Base-by-base conservation (phyloP, 2,329 filamentous ascomycete species). In the Aureobasidium namibiae region DNA sequence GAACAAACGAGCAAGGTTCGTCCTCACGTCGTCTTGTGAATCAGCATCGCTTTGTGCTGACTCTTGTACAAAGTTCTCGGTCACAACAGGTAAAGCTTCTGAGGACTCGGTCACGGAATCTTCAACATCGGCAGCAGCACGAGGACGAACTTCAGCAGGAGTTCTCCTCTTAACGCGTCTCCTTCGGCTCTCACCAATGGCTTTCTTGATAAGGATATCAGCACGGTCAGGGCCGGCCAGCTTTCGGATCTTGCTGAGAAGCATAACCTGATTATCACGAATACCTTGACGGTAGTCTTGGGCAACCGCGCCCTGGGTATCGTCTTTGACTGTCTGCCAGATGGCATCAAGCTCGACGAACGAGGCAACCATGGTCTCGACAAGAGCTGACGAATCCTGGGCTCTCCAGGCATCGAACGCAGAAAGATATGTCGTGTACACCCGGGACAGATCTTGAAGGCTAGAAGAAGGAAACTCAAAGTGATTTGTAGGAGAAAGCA, bases 351-450 rank as follows among this genome's bases (percentile, higher is more conserved):
- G 80, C 68, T 91, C 89, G 18, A 92, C 88, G 70, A 92, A 92
- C 64, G 90, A 88, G 67, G 89, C 81, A n/a, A 92, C 80, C 89
- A 94, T 92, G 59, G 90, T 86, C 66, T 92, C 87, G 56, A 92
- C 84, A 4, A 94, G 76, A 0, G 88, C 85, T 57, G 85, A 85
- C 0, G 88, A 89, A 69, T 92, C 89, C 56, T 88, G 82, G 1
- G 89, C 86, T 72, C 92, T 90, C 89, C 89, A 94, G 3, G 88
- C 85, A 61, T 89, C 88, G 67, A 94, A 92, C 1, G 88, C 88
- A 56, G 88, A 87, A 65, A 87, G 83, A 65, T 90, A 94, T 0
- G 85, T 82, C 33, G 86, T 82, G 67, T 92, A 90, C 1, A 83
- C 79, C 65, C 90, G 82, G 0, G 86, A 81, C 18, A 94, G 76